A percentile compares a stretch with the other conserved stretches of the same genome.
These are phyloP conservation scores for Coemansia sp. DNA, from an alignment of 192 early-diverging fungal genomes.

Conservation along the genomic window DNA sequence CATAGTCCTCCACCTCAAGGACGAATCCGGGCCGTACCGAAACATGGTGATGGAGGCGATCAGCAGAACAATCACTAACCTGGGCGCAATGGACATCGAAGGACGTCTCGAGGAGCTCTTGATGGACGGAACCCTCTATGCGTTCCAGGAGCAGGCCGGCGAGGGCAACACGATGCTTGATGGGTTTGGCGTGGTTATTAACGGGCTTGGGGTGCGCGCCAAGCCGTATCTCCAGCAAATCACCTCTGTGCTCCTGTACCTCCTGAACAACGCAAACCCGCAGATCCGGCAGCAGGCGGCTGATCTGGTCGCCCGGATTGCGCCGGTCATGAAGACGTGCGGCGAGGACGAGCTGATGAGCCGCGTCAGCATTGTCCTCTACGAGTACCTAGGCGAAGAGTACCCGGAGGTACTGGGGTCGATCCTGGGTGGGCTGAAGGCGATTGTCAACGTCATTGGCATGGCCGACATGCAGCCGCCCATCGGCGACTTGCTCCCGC, in stretches of 20 bases:
- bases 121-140: conserved; percentile 96
- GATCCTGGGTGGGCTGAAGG: conserved; percentile 87
- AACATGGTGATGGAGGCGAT: conserved; percentile 99
- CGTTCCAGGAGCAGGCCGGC: conserved; percentile 98
- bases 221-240: conserved; percentile 95
- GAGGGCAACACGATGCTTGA: conserved; percentile 92
- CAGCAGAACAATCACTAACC: conserved; percentile 70
- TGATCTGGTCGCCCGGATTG: conserved; percentile 92
- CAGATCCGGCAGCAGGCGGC: conserved; percentile 97
- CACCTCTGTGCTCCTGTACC: conserved; percentile 92
- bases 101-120: conserved; percentile 89
- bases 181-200: conserved; percentile 94
- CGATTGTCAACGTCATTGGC: conserved; percentile 98
- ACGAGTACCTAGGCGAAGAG: conserved; percentile 99
- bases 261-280: conserved; percentile 95
- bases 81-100: conserved; percentile 93
- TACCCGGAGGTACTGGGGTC: conserved; percentile 98
- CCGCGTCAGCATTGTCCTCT: conserved; percentile 89
- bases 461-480: conserved; percentile 99
- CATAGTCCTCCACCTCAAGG: conserved; percentile 92
- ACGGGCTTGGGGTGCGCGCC: conserved; percentile 84
- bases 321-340: conserved; percentile 90
- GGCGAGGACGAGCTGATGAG: conserved; percentile 96
- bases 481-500: conserved; percentile 94
- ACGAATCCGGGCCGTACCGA: conserved; percentile 90